Evolutionary conservation across 495 filamentous ascomycete genomes (phyloP).

Genomic region (Pseudomonodictys pantanalensis): DNA sequence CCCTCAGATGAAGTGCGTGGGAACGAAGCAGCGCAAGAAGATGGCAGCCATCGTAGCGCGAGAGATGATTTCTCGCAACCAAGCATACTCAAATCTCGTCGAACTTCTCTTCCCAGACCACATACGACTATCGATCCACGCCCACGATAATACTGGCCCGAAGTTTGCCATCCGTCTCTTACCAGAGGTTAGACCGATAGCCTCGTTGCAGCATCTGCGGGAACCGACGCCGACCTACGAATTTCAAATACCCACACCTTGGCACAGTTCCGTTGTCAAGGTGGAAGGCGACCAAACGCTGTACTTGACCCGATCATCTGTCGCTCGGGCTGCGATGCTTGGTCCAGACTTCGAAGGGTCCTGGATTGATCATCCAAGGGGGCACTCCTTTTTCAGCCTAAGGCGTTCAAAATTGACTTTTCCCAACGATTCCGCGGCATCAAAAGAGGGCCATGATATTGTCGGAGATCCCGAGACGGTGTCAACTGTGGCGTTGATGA

Average conservation of each 20-base stretch:
- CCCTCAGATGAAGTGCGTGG: not conserved
- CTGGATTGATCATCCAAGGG: constrained; percentile 9
- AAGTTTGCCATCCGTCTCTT: constrained; percentile 47
- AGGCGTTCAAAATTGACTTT: too few relatives aligned
- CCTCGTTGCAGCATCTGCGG: constrained; percentile 19
- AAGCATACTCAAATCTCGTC: constrained; percentile 22
- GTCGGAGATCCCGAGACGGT: too few relatives aligned
- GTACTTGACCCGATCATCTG: constrained; percentile 30
- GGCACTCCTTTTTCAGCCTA: constrained; percentile 1
- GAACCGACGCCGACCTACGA: constrained; percentile 31
- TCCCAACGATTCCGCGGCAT: too few relatives aligned
- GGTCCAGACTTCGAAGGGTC: not conserved
- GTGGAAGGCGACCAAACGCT: constrained; percentile 33
- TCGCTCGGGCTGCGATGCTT: not conserved
- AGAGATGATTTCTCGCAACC: constrained; percentile 22
- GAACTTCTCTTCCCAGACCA: constrained; percentile 15
- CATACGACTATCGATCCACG: constrained; percentile 28
- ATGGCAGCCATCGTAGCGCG: constrained; percentile 1
- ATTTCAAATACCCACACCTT: constrained; percentile 47
- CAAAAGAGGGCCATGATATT: too few relatives aligned
- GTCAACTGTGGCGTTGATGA: too few relatives aligned
- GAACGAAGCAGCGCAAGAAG: constrained; percentile 16
- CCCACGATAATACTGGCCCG: constrained; percentile 44
- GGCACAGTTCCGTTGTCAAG: constrained; percentile 45
- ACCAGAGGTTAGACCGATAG: constrained; percentile 34